Percentiles rank a stretch among this genome's conserved stretches.
Conservation (phyloP, 495 filamentous ascomycete species). For the Peziza echinospora region DNA sequence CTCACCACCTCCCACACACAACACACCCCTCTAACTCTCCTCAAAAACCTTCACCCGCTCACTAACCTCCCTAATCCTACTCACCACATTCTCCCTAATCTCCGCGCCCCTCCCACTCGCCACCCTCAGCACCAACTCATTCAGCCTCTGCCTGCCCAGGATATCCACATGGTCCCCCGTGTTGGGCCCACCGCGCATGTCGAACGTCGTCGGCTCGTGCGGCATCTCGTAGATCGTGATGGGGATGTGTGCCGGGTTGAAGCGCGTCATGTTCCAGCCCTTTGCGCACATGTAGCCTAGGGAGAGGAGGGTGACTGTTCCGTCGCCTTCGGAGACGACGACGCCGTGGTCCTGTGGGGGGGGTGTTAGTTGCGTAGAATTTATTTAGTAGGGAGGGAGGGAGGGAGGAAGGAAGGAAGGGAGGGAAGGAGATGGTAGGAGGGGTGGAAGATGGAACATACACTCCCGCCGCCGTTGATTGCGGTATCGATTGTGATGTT, state of each 20-base stretch:
- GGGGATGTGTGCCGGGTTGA: slow-evolving; percentile 65
- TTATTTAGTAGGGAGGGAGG: no score
- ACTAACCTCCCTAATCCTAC: slow-evolving; percentile 60
- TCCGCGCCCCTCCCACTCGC: slow-evolving; percentile 69
- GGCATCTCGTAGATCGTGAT: slow-evolving; percentile 86
- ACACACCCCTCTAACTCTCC: slow-evolving; percentile 20
- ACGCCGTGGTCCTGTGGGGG: slow-evolving; percentile 56
- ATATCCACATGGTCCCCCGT: slow-evolving; percentile 97
- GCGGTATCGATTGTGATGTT: slow-evolving; percentile 83
- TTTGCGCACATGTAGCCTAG: slow-evolving; percentile 90
- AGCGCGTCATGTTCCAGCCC: slow-evolving; percentile 82
- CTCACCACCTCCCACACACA: no score
- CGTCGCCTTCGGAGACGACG: slow-evolving; percentile 82
- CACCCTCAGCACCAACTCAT: slow-evolving; percentile 73
- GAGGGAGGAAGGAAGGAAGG: background rate
- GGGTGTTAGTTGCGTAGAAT: no score
- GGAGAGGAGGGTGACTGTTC: slow-evolving; percentile 74
- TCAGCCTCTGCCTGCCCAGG: slow-evolving; percentile 65
- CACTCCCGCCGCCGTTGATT: slow-evolving; percentile 38
- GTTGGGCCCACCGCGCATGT: slow-evolving; percentile 77
- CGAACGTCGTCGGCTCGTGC: slow-evolving; percentile 84
- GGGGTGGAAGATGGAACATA: no score
- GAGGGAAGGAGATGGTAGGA: no score
- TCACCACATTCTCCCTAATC: slow-evolving; percentile 56
- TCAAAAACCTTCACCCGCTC: slow-evolving; percentile 57